phyloP scores from a whole-genome alignment of 345 rosid species.

The Arabidopsis thaliana region TAIR10.1 NC_003076.8:20783501-20784000 shows the following conservation, averaged over 20 bases:
- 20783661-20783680: conserved; percentile 2
- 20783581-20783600: conserved; percentile 65
- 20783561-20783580: conserved; percentile 56
- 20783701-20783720: not conserved
- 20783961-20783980: conserved; percentile 23
- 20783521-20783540: conserved; percentile 30
- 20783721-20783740: conserved; percentile 7
- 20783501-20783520: conserved; percentile 4
- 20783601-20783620: conserved; percentile 96
- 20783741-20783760: not conserved
- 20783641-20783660: not conserved
- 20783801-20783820: conserved; percentile 78
- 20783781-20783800: conserved; percentile 1
- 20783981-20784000: conserved; percentile 21
- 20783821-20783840: conserved; percentile 79
- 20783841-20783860: conserved; percentile 65
- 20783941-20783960: conserved; percentile 1
- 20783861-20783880: conserved; percentile 78
- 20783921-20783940: conserved; percentile 7
- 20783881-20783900: conserved; percentile 79
- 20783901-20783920: conserved; percentile 33
- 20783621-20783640: conserved; percentile 18
- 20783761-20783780: conserved; percentile 7
- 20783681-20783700: not conserved
- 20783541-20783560: conserved; percentile 68